These are phyloP conservation scores for Taiozyma sp. DNA, from an alignment of 1,139 yeast species.

Conservation along the genomic window DNA sequence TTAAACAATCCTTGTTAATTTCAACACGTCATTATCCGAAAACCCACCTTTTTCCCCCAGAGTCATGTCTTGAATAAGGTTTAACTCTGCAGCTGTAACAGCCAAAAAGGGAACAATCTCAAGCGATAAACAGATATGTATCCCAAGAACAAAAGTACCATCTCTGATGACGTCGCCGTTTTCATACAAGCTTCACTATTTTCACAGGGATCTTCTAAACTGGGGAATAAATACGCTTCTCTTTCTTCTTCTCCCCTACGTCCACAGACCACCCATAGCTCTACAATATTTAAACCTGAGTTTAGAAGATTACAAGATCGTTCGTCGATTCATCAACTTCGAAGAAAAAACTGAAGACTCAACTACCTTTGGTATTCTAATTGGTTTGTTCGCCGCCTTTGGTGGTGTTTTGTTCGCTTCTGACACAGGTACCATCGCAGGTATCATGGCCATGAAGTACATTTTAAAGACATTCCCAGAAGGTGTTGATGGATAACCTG, in stretches of 20 bases:
- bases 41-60: neutral
- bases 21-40: no score
- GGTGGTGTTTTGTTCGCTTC: conserved; percentile 58
- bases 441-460: conserved; percentile 50
- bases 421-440: conserved; percentile 58
- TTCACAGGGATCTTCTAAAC: neutral
- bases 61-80: neutral
- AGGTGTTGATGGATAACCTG: conserved; percentile 22
- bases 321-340: conserved; percentile 23
- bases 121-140: no score
- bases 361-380: conserved; percentile 25
- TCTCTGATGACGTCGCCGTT: neutral
- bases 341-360: conserved; percentile 29
- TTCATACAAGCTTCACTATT: neutral
- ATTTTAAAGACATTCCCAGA: conserved; percentile 39
- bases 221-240: neutral
- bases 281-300: conserved; percentile 12
- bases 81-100: neutral
- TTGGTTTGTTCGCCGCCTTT: conserved; percentile 42
- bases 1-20: no score
- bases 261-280: neutral
- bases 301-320: conserved; percentile 14
- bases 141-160: neutral
- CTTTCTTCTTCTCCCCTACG: neutral
- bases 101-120: neutral